phyloP scores from a whole-genome alignment of 2,329 filamentous ascomycete species.

The Falciphora oryzae region DNA sequence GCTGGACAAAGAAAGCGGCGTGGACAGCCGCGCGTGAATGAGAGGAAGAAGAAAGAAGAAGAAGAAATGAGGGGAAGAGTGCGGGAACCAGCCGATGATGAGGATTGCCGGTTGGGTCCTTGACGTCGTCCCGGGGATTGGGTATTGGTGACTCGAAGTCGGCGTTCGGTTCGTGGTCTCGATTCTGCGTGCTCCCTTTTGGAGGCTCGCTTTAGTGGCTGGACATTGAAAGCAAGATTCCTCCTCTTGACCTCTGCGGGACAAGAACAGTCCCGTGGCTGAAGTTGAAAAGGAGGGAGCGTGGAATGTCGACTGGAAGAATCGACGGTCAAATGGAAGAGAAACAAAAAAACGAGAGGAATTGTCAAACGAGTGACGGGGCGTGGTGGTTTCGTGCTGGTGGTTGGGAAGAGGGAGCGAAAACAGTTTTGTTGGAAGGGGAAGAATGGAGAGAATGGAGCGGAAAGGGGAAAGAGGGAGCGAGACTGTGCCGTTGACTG shows the following conservation, averaged over 20 bases:
- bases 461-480: conserved; percentile 8
- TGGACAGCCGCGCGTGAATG: not conserved
- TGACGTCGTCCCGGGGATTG: not conserved
- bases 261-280: not conserved
- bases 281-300: conserved; percentile 2
- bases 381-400: not conserved
- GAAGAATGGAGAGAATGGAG: conserved; percentile 1
- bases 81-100: not conserved
- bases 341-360: conserved; percentile 6
- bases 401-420: not conserved
- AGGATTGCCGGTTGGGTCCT: not conserved
- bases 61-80: not conserved
- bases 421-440: conserved; percentile 5
- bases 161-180: not conserved
- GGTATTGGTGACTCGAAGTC: conserved; percentile 1
- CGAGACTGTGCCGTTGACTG: not conserved
- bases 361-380: conserved; percentile 9
- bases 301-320: conserved; percentile 2
- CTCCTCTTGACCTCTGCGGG: not conserved
- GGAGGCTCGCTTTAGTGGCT: conserved; percentile 10
- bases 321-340: conserved; percentile 2
- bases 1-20: not conserved
- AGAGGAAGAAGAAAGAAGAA: not conserved
- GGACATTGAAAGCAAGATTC: conserved; percentile 8
- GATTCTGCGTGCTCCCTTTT: conserved; percentile 7